Percentiles rank a stretch among this genome's conserved stretches.
These are phyloP conservation scores for Mrakiaceae sp. DNA, from an alignment of 1,284 basidiomycete genomes.

Conservation along the genomic window DNA sequence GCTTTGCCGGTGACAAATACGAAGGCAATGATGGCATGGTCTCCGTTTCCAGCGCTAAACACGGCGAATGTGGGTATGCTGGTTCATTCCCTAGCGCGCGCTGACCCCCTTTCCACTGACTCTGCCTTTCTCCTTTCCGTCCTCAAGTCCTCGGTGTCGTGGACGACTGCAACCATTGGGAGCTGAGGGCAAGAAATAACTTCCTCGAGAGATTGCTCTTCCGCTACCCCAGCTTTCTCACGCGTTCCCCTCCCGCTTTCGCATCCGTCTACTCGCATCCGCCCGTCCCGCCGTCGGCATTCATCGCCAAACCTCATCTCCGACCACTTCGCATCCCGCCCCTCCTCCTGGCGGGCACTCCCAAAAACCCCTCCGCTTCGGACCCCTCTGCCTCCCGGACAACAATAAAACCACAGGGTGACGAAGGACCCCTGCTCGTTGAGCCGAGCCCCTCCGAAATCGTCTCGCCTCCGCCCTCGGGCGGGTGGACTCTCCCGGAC, in stretches of 20 bases:
- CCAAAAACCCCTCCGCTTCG: neutral
- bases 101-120: neutral
- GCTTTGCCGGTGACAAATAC: conserved; percentile 37
- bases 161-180: conserved; percentile 93
- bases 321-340: neutral
- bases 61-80: conserved; percentile 59
- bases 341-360: neutral
- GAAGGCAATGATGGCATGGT: conserved; percentile 96
- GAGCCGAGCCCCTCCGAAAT: neutral
- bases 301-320: neutral
- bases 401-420: conserved; percentile 5
- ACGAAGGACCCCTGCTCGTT: conserved; percentile 4
- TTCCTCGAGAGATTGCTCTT: conserved; percentile 21
- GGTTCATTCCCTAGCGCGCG: neutral
- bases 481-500: conserved; percentile 6
- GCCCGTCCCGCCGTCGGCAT: neutral
- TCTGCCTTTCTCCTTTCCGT: neutral
- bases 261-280: neutral
- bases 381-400: neutral
- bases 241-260: neutral
- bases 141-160: conserved; percentile 60
- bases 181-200: conserved; percentile 53
- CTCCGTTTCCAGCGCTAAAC: conserved; percentile 72
- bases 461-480: neutral
- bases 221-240: conserved; percentile 12